Evolutionary conservation across 2,329 filamentous ascomycete species (phyloP).

Genomic region (Fusarium mexicanum): DNA sequence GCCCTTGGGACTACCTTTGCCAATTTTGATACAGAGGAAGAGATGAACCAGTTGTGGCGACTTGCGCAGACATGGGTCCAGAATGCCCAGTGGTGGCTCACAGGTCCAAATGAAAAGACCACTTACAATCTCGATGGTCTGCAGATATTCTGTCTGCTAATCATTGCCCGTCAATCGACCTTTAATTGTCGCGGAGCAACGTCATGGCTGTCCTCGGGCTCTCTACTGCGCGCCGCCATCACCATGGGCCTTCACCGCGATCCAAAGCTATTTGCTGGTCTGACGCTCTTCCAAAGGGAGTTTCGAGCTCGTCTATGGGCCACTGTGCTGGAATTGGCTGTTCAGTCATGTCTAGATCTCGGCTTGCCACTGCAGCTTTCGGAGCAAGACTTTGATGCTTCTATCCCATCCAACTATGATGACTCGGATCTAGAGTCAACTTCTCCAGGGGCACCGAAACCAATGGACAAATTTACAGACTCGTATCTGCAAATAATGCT

Average conservation of each 20-base stretch:
- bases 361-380: constrained; percentile 36
- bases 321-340: constrained; percentile 36
- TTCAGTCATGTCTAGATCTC: constrained; percentile 39
- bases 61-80: constrained; percentile 41
- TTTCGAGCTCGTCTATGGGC: constrained; percentile 38
- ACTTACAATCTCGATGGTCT: constrained; percentile 41
- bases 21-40: constrained; percentile 14
- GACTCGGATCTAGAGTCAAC: constrained; percentile 33
- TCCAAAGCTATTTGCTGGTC: constrained; percentile 29
- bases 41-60: constrained; percentile 19
- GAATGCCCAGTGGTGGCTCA: constrained; percentile 43
- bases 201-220: constrained; percentile 41
- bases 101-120: constrained; percentile 38
- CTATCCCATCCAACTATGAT: constrained; percentile 36
- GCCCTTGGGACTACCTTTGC: constrained; percentile 40
- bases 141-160: constrained; percentile 38
- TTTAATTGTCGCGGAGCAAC: constrained; percentile 41
- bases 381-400: constrained; percentile 31
- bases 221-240: constrained; percentile 38
- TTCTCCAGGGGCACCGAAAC: not conserved
- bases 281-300: constrained; percentile 35
- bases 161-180: constrained; percentile 39
- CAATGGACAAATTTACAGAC: constrained; percentile 30
- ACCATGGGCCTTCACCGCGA: constrained; percentile 43
- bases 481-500: constrained; percentile 37